Evolutionary conservation across 371 early-diverging fungal genomes (phyloP), one percentile per base, ranked within the genome.

Genomic region (Zychaea mexicana): DNA sequence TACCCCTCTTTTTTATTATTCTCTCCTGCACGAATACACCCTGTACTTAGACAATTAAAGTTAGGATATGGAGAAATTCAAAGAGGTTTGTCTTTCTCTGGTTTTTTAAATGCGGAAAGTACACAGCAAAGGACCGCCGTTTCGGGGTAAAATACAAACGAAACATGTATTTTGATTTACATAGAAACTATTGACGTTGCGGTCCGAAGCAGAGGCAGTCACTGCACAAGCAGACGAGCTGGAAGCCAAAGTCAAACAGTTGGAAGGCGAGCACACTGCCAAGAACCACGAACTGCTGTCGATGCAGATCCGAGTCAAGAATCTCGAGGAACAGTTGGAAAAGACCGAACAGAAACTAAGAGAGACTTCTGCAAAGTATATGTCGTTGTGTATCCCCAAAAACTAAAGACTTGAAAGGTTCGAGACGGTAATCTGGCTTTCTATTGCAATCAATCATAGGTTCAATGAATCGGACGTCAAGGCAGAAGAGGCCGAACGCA

Each of bases 231-330:
- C 90, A 54, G 92, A 92, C 49, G 76, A 82, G 33, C 83, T 88
- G 45, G 89, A 89, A 73, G 71, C 65, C 39, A 77, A 83, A 30
- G 77, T 83, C 69, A 93, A 92, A 85, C 77, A 79, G 65, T 66
- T 86, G 24, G 73, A 83, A 70, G 81, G 78, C 36, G 85, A 88
- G 66, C 82, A 85, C 61, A 87, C 76, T 17, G 69, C 79, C 60
- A 92, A 92, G 74, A 92, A 93, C 57, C 90, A 90, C 68, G 92
- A 91, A 55, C 68, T 91, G 55, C 77, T 83, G n/a, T 90, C 91
- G 53, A 74, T 89, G 55, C 81, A 87, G 71, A 91, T 83, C 76
- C 85, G 88, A 70, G 73, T 89, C 57, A 72, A 73, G 59, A 78
- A 82, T 47, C 79, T 87, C 21, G 90, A 92, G 68, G 82, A 81